A percentile compares a stretch with the other conserved stretches of the same genome.
These are phyloP conservation scores for Phaeosphaeria sp. DNA, from an alignment of 2,329 filamentous ascomycete species.

Conservation along the genomic window DNA sequence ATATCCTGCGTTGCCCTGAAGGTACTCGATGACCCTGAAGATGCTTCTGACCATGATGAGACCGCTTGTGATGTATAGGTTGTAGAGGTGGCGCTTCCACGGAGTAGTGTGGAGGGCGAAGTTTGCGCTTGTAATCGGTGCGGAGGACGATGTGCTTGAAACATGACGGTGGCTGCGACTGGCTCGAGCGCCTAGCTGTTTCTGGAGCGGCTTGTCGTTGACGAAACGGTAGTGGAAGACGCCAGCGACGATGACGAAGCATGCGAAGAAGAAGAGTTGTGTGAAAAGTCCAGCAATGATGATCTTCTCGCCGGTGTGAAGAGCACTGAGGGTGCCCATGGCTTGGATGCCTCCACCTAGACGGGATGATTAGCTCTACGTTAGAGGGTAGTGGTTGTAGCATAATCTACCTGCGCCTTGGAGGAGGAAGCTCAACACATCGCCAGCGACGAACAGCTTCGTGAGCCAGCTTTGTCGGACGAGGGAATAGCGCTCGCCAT, in stretches of 20 bases:
- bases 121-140: background rate
- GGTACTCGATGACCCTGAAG: conserved; percentile 58
- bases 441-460: conserved; percentile 55
- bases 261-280: conserved; percentile 57
- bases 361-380: conserved; percentile 3
- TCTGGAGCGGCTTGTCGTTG: conserved; percentile 12
- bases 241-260: conserved; percentile 50
- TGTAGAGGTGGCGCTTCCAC: conserved; percentile 47
- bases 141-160: background rate
- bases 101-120: conserved; percentile 11
- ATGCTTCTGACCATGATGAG: conserved; percentile 59
- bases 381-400: background rate
- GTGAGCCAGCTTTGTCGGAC: conserved; percentile 52
- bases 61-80: conserved; percentile 52
- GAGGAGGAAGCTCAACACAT: conserved; percentile 54
- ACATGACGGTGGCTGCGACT: background rate
- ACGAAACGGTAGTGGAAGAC: conserved; percentile 27
- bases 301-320: conserved; percentile 24
- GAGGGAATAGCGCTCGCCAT: conserved; percentile 49
- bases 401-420: conserved; percentile 35
- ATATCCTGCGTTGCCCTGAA: conserved; percentile 53
- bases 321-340: conserved; percentile 4
- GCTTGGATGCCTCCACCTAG: conserved; percentile 28
- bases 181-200: background rate
- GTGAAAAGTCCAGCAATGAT: conserved; percentile 47